These are phyloP conservation scores for Peronospora destructor DNA, from an alignment of 352 stramenopile species.

Conservation along the genomic window DNA sequence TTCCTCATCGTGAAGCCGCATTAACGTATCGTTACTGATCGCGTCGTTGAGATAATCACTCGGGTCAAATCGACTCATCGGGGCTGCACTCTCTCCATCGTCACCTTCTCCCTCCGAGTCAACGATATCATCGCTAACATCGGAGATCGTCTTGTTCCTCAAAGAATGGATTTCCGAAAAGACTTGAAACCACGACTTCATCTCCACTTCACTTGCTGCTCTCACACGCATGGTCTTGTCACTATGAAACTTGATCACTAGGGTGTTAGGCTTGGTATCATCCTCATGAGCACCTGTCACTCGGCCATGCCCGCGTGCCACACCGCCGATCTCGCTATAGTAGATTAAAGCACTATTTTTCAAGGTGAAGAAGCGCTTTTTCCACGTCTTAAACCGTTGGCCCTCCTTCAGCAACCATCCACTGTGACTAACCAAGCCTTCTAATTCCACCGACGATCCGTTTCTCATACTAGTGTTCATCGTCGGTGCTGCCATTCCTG, in stretches of 20 bases:
- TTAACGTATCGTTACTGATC: constrained; percentile 69
- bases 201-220: constrained; percentile 27
- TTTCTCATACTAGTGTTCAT: constrained; percentile 10
- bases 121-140: constrained; percentile 22
- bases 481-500: constrained; percentile 5
- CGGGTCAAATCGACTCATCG: constrained; percentile 37
- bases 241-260: constrained; percentile 37
- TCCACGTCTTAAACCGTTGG: constrained; percentile 72
- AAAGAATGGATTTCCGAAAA: constrained; percentile 24
- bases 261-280: constrained; percentile 40
- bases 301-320: constrained; percentile 51
- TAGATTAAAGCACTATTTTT: constrained; percentile 69
- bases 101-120: constrained; percentile 20
- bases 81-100: constrained; percentile 9
- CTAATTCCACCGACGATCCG: constrained; percentile 19
- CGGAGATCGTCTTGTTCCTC: constrained; percentile 17
- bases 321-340: constrained; percentile 52
- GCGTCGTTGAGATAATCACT: constrained; percentile 67
- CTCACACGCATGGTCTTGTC: constrained; percentile 34
- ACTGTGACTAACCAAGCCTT: constrained; percentile 28
- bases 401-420: constrained; percentile 78
- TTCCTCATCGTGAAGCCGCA: constrained; percentile 40
- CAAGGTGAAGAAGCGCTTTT: constrained; percentile 64
- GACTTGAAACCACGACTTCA: constrained; percentile 40
- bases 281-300: constrained; percentile 42